Evolutionary conservation across 495 filamentous ascomycete genomes (phyloP), one percentile per base, ranked within the genome.

Genomic region (Xylaria palmicola): DNA sequence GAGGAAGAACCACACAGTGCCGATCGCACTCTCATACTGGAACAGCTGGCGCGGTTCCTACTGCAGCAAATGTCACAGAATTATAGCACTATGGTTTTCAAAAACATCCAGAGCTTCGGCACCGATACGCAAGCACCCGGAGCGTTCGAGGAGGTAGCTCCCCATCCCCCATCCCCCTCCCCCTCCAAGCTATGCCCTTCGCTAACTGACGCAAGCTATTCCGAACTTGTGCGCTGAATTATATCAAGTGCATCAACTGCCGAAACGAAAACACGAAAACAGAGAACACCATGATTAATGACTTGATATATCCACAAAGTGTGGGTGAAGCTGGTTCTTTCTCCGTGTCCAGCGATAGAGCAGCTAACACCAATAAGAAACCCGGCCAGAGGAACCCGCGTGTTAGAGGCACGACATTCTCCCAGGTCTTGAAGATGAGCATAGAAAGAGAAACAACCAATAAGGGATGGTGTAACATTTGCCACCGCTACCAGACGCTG

Each of bases 391-490:
- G 85, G 62, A 84, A 85, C 45, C 75, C 78, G 27, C 82, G 80
- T 51, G 71, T 79, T 0, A 80, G 85, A 44, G 83, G 80, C 36
- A 76, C 75, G 26, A 81, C 81, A 10, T 97, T 97, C 67, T 93
- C 91, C 0, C 86, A 91, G 64, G 84, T 93, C 24, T 74, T 97
- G 37, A 92, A 94, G 67, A 85, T 86, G 48, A 93, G 92, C 54
- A 90, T 98, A 13, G 92, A 97, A 66, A 78, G 88, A 13, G 89
- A 96, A 63, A 88, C 88, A 1, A 85, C 88, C 26, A 88, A 85
- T 12, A 81, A 91, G 60, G 94, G 93, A 3, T 98, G 91, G 91
- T 98, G 94, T 67, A 89, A 88, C 57, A 84, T 85, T 62, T 98
- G 95, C 63, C 86, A 88, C 54, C 82, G 90, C 24, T 97, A 98